Evolutionary conservation across 2,329 filamentous ascomycete genomes (phyloP).

Genomic region (Seiridium cupressi): DNA sequence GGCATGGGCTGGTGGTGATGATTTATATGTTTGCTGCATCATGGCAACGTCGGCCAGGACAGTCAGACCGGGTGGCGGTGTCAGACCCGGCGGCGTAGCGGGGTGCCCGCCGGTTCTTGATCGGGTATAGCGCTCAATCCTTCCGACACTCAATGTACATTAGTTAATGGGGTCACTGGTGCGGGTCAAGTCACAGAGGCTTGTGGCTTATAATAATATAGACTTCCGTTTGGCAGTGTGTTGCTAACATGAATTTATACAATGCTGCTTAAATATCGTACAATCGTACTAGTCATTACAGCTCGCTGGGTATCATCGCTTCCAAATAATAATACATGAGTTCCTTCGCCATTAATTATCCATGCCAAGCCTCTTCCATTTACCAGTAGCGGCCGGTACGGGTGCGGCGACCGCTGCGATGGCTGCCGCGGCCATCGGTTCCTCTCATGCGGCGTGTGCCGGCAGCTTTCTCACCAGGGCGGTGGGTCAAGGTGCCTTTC

Average conservation of each 20-base stretch:
- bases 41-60: background rate
- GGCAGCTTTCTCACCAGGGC: constrained; percentile 73
- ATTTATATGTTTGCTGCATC: background rate
- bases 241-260: background rate
- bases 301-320: background rate
- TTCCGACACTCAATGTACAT: background rate
- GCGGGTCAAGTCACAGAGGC: too few species aligned
- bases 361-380: background rate
- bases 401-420: constrained; percentile 20
- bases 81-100: background rate
- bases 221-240: too few species aligned
- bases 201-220: too few species aligned
- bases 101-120: background rate
- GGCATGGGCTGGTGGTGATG: background rate
- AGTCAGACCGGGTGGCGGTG: background rate
- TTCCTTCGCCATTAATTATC: background rate
- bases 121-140: background rate
- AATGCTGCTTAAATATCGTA: background rate
- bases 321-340: background rate
- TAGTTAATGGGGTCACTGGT: too few species aligned
- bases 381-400: constrained; percentile 2
- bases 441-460: constrained; percentile 73
- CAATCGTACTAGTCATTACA: background rate
- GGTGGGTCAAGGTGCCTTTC: constrained; percentile 65
- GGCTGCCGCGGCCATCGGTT: constrained; percentile 65